Evolutionary conservation across 805 yeast genomes (phyloP), one percentile per base, ranked within the genome.

Genomic region (Grigorovia yakushimaensis): DNA sequence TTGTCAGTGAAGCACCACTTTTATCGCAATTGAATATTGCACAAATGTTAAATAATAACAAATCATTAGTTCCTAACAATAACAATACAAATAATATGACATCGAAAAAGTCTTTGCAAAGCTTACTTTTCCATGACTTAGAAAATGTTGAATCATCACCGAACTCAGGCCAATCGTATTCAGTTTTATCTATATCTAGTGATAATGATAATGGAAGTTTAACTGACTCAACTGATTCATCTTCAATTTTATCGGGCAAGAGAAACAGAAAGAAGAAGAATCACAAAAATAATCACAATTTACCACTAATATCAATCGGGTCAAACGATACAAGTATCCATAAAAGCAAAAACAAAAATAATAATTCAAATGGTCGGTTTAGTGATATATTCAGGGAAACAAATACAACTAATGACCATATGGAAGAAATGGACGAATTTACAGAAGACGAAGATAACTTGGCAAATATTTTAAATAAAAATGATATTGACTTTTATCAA

Each of bases 401-500:
- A 13, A 41, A 27, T 18, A 41, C 11, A 5, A 41, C 17, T 10
- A 37, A 27, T 9, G 43, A 41, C 5, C 43, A 41, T 19, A 41
- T 41, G 20, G 43, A 41, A 13, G 23, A 41, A 11, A 15, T 18
- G 13, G 33, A 27, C 3, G 33, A 27, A 27, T 27, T 15, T 15
- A 27, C 33, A 4, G n/a, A n/a, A n/a, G 33, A 27, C 51, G 19
- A 33, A 15, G 37, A 33, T 33, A 6, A 11, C 15, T 33, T 13
- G 17, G 2, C 9, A 6, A 23, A 15, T 15, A 5, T 7, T 15
- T 39, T 56, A 7, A 49, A 54, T 39, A 44, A 49, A n/a, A 52
- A 55, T 40, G 62, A 59, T 41, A 35, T 50, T 6, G 56, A 57
- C 39, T 57, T 51, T 42, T 56, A 51, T 30, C 51, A 57, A 44